These are phyloP conservation scores for Arabidopsis thaliana DNA, from an alignment of 345 rosid genomes.

Conservation along the genomic window DNA sequence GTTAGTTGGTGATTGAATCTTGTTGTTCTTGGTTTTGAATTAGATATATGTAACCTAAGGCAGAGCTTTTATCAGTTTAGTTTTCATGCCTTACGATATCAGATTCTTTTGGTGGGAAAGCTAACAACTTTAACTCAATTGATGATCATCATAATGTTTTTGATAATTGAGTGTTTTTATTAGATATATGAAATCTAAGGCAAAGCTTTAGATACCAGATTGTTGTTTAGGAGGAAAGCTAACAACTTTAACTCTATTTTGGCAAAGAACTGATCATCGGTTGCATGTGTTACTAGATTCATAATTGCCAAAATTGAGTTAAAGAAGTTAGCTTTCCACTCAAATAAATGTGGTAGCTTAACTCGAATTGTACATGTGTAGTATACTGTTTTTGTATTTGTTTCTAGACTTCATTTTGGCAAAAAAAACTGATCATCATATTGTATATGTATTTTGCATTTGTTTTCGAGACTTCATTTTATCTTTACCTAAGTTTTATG, in stretches of 20 bases:
- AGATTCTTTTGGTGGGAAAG: slow-evolving; percentile 4
- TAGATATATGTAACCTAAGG: background rate
- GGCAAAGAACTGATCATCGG: background rate
- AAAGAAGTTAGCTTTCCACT: slow-evolving; percentile 1
- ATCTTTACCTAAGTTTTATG: background rate
- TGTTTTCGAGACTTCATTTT: background rate
- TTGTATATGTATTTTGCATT: background rate
- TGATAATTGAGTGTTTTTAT: background rate
- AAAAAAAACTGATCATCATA: too few relatives aligned
- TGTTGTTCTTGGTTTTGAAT: background rate
- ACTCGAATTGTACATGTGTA: background rate
- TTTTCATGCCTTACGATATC: background rate
- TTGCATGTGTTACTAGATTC: background rate
- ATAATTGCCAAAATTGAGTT: background rate
- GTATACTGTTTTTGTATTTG: too few relatives aligned
- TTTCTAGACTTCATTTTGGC: too few relatives aligned
- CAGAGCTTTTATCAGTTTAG: background rate
- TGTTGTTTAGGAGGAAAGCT: slow-evolving; percentile 14
- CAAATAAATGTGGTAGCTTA: background rate
- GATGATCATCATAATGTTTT: background rate
- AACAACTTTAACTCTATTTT: slow-evolving; percentile 6
- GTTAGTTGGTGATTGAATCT: slow-evolving; percentile 1
- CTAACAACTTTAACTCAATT: background rate
- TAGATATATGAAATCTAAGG: background rate
- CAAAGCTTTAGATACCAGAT: background rate